Evolutionary conservation across 495 filamentous ascomycete genomes (phyloP).

Genomic region (Hypoxylon perforatum): DNA sequence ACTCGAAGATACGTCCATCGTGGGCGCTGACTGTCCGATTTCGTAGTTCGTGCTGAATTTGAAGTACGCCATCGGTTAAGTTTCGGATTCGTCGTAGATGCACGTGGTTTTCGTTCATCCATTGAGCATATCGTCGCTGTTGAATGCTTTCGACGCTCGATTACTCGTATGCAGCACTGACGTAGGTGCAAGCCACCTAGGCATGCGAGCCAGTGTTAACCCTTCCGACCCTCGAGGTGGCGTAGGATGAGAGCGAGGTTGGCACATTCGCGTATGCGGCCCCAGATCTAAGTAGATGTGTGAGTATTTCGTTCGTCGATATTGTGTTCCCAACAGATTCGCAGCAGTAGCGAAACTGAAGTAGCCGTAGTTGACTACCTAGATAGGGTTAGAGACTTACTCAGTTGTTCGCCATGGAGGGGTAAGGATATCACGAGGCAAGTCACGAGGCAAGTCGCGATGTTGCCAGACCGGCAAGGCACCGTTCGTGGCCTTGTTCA

Average conservation of each 20-base stretch:
- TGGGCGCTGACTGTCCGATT: too few species aligned
- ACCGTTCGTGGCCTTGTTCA: constrained; percentile 37
- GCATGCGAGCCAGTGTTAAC: neutral
- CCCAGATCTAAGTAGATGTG: constrained; percentile 59
- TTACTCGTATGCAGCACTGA: neutral
- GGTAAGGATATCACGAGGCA: constrained; percentile 61
- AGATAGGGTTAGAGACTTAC: constrained; percentile 64
- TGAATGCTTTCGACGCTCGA: neutral
- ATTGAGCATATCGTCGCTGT: constrained; percentile 2
- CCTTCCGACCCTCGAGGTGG: neutral
- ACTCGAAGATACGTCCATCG: neutral
- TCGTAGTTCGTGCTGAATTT: too few species aligned
- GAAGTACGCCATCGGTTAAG: neutral
- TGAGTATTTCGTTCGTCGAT: constrained; percentile 16
- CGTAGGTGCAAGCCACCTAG: neutral
- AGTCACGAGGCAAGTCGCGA: constrained; percentile 56
- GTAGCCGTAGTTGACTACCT: constrained; percentile 41
- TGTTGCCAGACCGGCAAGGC: constrained; percentile 50
- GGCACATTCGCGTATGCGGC: constrained; percentile 76
- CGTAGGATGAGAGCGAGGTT: constrained; percentile 64
- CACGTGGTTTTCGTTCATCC: neutral
- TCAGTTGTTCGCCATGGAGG: constrained; percentile 73
- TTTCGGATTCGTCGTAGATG: neutral
- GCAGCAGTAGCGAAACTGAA: constrained; percentile 24
- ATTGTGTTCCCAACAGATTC: constrained; percentile 61